Evolutionary conservation across 83 land plant genomes (phyloP).

Genomic region (Thuja plicata): DNA sequence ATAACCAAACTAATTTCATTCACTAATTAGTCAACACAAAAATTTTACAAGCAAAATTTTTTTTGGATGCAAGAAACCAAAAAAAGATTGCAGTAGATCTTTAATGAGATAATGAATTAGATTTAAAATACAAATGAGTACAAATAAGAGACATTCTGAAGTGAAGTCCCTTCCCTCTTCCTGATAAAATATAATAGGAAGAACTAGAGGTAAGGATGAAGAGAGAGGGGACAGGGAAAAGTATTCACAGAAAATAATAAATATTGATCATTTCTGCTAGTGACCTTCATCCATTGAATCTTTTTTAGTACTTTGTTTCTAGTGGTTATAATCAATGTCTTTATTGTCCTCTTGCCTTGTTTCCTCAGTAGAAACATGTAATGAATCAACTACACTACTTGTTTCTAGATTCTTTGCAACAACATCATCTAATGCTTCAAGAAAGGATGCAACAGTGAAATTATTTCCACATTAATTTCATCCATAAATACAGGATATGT

Average conservation of each 20-base stretch:
- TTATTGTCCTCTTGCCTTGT: slow-evolving; percentile 30
- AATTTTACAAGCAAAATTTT: background rate
- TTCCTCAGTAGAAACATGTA: slow-evolving; percentile 19
- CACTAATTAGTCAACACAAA: too few species aligned
- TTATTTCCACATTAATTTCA: too few species aligned
- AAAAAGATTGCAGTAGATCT: background rate
- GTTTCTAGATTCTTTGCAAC: slow-evolving; percentile 32
- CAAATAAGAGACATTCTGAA: background rate
- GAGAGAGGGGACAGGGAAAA: background rate
- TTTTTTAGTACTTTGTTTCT: slow-evolving; percentile 16
- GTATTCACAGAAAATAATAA: background rate
- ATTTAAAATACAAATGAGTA: background rate
- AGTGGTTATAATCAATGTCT: slow-evolving; percentile 26
- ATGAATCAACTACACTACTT: slow-evolving; percentile 9
- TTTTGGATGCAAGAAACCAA: background rate
- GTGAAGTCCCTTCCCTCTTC: background rate
- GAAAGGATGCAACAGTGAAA: too few species aligned
- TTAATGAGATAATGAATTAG: background rate
- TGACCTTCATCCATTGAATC: slow-evolving; percentile 60
- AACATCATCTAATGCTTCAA: too few species aligned
- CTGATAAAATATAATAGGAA: background rate
- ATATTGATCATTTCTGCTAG: background rate
- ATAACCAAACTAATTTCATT: too few species aligned
- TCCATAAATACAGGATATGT: too few species aligned
- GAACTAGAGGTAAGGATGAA: background rate